Evolutionary conservation across 2,329 filamentous ascomycete species (phyloP), one percentile per base, ranked within the genome.

Genomic region (Dendrostoma leiphaemia): DNA sequence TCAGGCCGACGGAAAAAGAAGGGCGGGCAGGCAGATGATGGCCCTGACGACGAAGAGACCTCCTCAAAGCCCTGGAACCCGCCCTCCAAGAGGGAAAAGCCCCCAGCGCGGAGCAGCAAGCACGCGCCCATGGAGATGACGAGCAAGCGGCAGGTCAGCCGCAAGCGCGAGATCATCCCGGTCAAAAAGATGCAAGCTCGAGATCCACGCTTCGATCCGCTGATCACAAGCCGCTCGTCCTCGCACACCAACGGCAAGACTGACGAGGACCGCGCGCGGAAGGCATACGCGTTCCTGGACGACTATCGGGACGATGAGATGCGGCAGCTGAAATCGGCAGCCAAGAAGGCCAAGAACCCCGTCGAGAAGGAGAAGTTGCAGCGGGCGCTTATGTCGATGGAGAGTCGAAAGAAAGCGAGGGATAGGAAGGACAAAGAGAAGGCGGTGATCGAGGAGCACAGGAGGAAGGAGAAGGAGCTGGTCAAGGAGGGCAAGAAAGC

Each of bases 401-500:
- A 93, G 74, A 89, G 88, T 55, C 83, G 83, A 66, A 82, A 88
- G 71, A 88, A 90, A 71, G 80, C 90, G 24, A 82, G 85, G 60
- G 75, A 84, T 62, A 78, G 80, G 49, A 89, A 86, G 73, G 87
- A 90, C 58, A 81, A 85, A 57, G 84, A 88, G 70, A 78, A 83
- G 62, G 81, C 84, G 54, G 74, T 97, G 38, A 64, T 93, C 51
- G 78, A 83, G 41, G 85, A 88, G 69, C 92, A 97, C 74, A 83
- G 88, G 65, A 82, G 82, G 73, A 80, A 85, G 69, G 94, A 99
- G 78, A 91, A 90, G 74, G 88, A 92, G 69, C 74, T 89, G 57
- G 85, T 97, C 48, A 85, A 85, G 64, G 83, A 95, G 74, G 94
- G 94, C 58, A 97, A 97, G 83, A 85, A 82, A 67, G 92, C 94